Percentiles rank a stretch among this genome's conserved stretches.
Evolutionary conservation across 305 asterid genomes (phyloP).

Genomic region (Lippia alba): DNA sequence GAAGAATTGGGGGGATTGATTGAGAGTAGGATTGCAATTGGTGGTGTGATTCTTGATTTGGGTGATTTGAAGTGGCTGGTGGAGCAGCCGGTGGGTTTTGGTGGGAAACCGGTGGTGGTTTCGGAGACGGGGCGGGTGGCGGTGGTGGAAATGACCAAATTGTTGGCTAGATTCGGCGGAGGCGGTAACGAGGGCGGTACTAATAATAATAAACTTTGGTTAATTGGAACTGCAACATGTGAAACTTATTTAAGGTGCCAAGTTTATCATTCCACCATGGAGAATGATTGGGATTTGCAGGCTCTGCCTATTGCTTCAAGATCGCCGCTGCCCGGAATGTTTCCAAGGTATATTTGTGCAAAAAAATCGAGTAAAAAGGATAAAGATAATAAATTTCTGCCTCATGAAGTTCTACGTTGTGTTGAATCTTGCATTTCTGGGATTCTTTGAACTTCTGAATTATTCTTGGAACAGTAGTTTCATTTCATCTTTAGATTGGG

Average conservation of each 20-base stretch:
- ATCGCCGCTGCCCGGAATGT: slow-evolving; percentile 71
- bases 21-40: slow-evolving; percentile 49
- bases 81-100: slow-evolving; percentile 61
- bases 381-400: neutral
- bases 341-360: slow-evolving; percentile 64
- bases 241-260: slow-evolving; percentile 94
- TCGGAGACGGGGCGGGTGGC: slow-evolving; percentile 60
- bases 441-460: neutral
- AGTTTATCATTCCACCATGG: slow-evolving; percentile 91
- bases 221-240: slow-evolving; percentile 93
- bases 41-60: slow-evolving; percentile 80
- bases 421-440: slow-evolving; percentile 1
- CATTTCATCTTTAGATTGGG: neutral
- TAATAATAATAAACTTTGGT: slow-evolving; percentile 57
- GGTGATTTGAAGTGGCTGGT: slow-evolving; percentile 97
- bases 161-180: slow-evolving; percentile 48
- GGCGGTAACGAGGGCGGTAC: slow-evolving; percentile 43
- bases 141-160: slow-evolving; percentile 66
- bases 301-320: slow-evolving; percentile 84
- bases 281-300: slow-evolving; percentile 93
- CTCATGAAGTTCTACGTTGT: slow-evolving; percentile 5
- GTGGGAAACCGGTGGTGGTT: slow-evolving; percentile 48
- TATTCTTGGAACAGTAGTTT: neutral
- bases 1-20: slow-evolving; percentile 60
- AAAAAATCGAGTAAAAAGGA: neutral